These are phyloP conservation scores for Cryphonectria japonica DNA, from an alignment of 2,329 filamentous ascomycete species.

Conservation along the genomic window DNA sequence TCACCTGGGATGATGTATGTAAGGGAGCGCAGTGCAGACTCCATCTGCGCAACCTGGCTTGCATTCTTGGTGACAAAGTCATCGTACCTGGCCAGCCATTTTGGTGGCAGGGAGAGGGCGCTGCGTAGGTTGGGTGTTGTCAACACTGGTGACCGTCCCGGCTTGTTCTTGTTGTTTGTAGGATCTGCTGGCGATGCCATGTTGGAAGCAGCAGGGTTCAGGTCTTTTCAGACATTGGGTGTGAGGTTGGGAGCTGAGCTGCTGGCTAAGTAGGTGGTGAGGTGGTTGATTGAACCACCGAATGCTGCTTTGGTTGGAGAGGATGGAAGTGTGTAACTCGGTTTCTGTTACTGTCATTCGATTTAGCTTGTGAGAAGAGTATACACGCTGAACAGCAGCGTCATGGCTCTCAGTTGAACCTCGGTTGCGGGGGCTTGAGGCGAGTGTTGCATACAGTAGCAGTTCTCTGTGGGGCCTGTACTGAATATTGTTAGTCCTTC, in stretches of 20 bases:
- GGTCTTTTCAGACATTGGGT: constrained; percentile 18
- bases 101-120: constrained; percentile 62
- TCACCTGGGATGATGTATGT: constrained; percentile 93
- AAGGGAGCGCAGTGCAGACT: constrained; percentile 87
- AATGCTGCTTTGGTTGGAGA: background rate
- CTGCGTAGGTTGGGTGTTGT: constrained; percentile 41
- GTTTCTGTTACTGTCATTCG: background rate
- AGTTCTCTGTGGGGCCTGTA: background rate
- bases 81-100: constrained; percentile 74
- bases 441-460: background rate
- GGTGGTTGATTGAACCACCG: background rate
- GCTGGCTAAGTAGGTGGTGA: background rate
- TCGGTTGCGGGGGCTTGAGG: background rate
- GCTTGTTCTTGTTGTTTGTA: constrained; percentile 24
- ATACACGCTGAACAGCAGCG: background rate
- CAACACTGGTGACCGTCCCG: constrained; percentile 23
- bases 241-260: background rate
- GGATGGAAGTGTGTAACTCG: background rate
- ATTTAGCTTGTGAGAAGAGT: background rate
- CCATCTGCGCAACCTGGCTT: constrained; percentile 90
- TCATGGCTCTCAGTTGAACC: constrained; percentile 1
- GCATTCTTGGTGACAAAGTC: constrained; percentile 96
- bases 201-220: background rate
- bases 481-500: background rate
- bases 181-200: constrained; percentile 30